A percentile compares a stretch with the other conserved stretches of the same genome.
Conservation (phyloP, 495 filamentous ascomycete genomes). For the Penicillium soppii region DNA sequence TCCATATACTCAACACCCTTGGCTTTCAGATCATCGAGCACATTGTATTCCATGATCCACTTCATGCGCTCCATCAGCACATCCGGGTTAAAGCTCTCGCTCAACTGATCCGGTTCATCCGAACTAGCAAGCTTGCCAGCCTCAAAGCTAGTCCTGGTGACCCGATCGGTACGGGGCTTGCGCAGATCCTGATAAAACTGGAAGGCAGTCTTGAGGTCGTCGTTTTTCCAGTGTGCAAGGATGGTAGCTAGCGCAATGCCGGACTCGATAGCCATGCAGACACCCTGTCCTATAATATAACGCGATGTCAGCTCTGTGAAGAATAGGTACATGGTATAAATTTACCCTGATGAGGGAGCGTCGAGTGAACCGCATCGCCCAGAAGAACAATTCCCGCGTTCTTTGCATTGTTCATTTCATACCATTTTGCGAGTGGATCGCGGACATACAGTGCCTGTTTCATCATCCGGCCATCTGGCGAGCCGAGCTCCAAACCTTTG, state of each 20-base stretch:
- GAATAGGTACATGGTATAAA: too few relatives aligned
- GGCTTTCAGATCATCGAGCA: slow-evolving; percentile 25
- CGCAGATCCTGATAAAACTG: slow-evolving; percentile 31
- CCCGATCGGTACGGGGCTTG: slow-evolving; percentile 30
- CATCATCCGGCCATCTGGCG: slow-evolving; percentile 25
- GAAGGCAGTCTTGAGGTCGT: slow-evolving; percentile 23
- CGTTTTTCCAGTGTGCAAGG: slow-evolving; percentile 27
- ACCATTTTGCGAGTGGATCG: slow-evolving; percentile 27
- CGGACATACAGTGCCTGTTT: slow-evolving; percentile 33
- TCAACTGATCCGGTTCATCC: slow-evolving; percentile 21
- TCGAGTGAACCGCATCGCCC: slow-evolving; percentile 31
- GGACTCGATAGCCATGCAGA: slow-evolving; percentile 34
- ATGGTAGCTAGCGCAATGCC: slow-evolving; percentile 30
- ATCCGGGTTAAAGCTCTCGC: slow-evolving; percentile 21
- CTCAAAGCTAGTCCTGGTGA: slow-evolving; percentile 30
- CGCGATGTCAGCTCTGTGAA: background rate
- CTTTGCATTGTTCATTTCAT: slow-evolving; percentile 24
- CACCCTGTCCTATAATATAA: slow-evolving; percentile 27
- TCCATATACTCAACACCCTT: slow-evolving; percentile 22
- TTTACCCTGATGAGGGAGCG: slow-evolving; percentile 31
- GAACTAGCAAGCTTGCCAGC: slow-evolving; percentile 32
- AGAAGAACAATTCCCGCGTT: slow-evolving; percentile 27
- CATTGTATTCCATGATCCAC: slow-evolving; percentile 37
- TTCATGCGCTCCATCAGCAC: slow-evolving; percentile 28
- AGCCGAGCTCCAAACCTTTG: slow-evolving; percentile 22